These are phyloP conservation scores for Diaporthe citriasiana DNA, from an alignment of 2,329 filamentous ascomycete species.

Conservation along the genomic window DNA sequence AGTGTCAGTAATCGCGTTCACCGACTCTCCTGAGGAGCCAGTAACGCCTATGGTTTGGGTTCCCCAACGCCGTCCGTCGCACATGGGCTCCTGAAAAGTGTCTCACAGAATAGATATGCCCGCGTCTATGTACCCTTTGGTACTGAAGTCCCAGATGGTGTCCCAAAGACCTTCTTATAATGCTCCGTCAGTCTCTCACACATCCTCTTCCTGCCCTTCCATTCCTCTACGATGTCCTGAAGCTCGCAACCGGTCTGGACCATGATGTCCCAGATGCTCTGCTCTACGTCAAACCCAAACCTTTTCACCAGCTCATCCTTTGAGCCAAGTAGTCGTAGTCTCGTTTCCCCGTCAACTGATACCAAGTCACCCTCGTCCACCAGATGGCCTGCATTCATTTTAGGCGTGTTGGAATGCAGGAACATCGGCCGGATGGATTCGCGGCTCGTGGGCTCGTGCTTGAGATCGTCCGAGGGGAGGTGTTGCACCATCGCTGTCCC, in stretches of 20 bases:
- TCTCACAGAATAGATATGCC: background rate
- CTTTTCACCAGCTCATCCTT: conserved; percentile 45
- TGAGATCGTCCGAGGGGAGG: conserved; percentile 50
- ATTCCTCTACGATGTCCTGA: conserved; percentile 43
- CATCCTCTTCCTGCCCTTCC: conserved; percentile 43
- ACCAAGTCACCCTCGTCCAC: conserved; percentile 44
- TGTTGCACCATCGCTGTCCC: conserved; percentile 50
- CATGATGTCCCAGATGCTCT: conserved; percentile 51
- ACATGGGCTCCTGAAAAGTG: background rate
- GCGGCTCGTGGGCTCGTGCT: conserved; percentile 19
- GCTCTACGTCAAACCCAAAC: conserved; percentile 53
- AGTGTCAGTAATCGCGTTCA: conserved; percentile 5
- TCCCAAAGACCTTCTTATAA: conserved; percentile 58
- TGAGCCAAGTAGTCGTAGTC: conserved; percentile 50
- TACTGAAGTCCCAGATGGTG: background rate
- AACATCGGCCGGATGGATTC: conserved; percentile 49
- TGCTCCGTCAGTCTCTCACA: conserved; percentile 54
- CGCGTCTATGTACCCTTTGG: background rate
- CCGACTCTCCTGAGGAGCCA: conserved; percentile 9
- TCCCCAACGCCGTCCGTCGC: background rate
- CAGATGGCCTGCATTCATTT: conserved; percentile 52
- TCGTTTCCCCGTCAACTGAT: conserved; percentile 44
- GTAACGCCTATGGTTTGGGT: background rate
- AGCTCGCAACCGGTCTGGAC: conserved; percentile 49
- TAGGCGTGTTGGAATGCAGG: conserved; percentile 55